Conservation (phyloP, 1,284 basidiomycete genomes). For the Anthracocystis walkeri region DNA sequence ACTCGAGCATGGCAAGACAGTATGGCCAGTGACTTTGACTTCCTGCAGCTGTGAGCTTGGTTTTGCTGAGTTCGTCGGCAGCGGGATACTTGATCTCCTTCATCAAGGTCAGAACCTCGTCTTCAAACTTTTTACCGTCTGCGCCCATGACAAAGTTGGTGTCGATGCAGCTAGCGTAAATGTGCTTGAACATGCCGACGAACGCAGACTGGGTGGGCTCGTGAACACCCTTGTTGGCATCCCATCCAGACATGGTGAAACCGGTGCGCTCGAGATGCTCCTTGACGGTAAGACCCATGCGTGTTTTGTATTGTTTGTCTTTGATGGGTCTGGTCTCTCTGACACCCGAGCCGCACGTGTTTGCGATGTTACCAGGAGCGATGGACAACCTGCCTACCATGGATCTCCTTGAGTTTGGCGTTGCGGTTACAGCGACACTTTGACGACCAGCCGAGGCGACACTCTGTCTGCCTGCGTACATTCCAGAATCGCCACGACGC, state of each 20-base stretch:
- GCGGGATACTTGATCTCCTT: slow-evolving; percentile 67
- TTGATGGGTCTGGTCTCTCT: slow-evolving; percentile 55
- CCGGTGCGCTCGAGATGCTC: slow-evolving; percentile 60
- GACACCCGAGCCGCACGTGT: slow-evolving; percentile 37
- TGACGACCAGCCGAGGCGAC: slow-evolving; percentile 48
- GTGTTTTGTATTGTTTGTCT: slow-evolving; percentile 55
- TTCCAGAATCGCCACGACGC: slow-evolving; percentile 35
- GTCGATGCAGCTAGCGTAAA: slow-evolving; percentile 64
- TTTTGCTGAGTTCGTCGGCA: slow-evolving; percentile 67
- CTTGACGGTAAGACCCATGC: slow-evolving; percentile 61
- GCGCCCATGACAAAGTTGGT: slow-evolving; percentile 57
- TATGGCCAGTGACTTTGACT: slow-evolving; percentile 67
- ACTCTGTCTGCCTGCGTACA: slow-evolving; percentile 47
- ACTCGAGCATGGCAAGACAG: slow-evolving; percentile 67
- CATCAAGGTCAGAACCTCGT: slow-evolving; percentile 64
- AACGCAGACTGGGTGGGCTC: slow-evolving; percentile 67
- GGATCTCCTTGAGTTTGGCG: slow-evolving; percentile 54
- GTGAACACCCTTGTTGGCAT: slow-evolving; percentile 58
- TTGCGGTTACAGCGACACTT: slow-evolving; percentile 52
- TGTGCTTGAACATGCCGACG: slow-evolving; percentile 66
- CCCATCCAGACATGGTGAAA: slow-evolving; percentile 63
- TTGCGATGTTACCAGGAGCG: slow-evolving; percentile 47
- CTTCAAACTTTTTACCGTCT: slow-evolving; percentile 65
- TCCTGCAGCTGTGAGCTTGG: slow-evolving; percentile 66
- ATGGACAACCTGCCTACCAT: slow-evolving; percentile 53